Percentiles rank a stretch among this genome's conserved stretches.
Conservation (phyloP, 805 yeast species). For the Candida tammaniensis region DNA sequence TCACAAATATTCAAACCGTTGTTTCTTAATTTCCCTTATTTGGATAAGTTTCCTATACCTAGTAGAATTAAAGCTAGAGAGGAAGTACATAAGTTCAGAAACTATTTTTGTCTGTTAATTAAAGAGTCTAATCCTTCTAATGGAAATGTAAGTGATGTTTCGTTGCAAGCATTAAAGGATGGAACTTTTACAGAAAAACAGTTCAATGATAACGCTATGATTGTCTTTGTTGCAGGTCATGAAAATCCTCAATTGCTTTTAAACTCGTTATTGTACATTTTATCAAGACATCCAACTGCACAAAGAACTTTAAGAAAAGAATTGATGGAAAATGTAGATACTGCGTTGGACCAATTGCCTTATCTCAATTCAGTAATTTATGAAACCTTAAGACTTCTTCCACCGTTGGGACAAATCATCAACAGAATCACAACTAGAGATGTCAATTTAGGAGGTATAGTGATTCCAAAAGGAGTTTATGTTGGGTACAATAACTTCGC, state of each 20-base stretch:
- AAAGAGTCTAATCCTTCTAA: slow-evolving; percentile 24
- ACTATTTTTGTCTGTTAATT: slow-evolving; percentile 32
- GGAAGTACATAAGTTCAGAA: slow-evolving; percentile 42
- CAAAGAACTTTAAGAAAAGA: slow-evolving; percentile 30
- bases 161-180: slow-evolving; percentile 37
- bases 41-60: slow-evolving; percentile 50
- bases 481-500: slow-evolving; percentile 56
- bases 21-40: slow-evolving; percentile 52
- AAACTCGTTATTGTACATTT: slow-evolving; percentile 43
- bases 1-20: slow-evolving; percentile 54
- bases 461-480: slow-evolving; percentile 49
- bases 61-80: slow-evolving; percentile 42
- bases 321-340: slow-evolving; percentile 1
- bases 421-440: slow-evolving; percentile 44
- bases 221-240: slow-evolving; percentile 59
- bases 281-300: slow-evolving; percentile 39
- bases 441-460: slow-evolving; percentile 41
- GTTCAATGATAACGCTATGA: slow-evolving; percentile 52
- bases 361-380: slow-evolving; percentile 35
- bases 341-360: slow-evolving; percentile 14
- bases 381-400: slow-evolving; percentile 50
- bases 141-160: slow-evolving; percentile 39
- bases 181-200: slow-evolving; percentile 44
- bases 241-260: slow-evolving; percentile 58
- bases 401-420: slow-evolving; percentile 57